Evolutionary conservation across 1,284 basidiomycete genomes (phyloP), one percentile per base, ranked within the genome.

Genomic region (Phaffia rhodozyma): DNA sequence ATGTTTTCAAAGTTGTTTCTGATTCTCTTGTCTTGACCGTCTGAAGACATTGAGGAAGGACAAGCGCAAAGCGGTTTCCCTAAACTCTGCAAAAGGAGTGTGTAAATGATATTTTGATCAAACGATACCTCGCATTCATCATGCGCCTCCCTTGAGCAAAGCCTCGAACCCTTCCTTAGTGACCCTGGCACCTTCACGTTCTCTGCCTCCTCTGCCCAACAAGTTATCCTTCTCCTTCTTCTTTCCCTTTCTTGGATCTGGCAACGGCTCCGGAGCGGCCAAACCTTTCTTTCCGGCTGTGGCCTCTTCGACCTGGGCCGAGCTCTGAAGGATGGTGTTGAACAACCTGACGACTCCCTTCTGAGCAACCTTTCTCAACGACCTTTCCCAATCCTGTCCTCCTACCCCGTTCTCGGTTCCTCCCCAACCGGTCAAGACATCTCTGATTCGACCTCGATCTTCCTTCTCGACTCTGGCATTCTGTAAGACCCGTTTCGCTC

Each of bases 131-230:
- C 48, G 29, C 47, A 29, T 29, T 9, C 16, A 49, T 29, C 21
- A 43, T n/a, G n/a, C 60, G 7, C 62, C 66, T 38, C 66, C 61
- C 68, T 75, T 74, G 61, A 77, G 74, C 66, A 77, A 68, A 62
- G 76, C 76, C 68, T 77, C 71, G 73, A 77, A 77, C n/a, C 71
- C 71, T 70, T 77, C 76, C 67, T 75, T 76, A 20, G 75, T 77
- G 62, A 77, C 69, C 6, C 70, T 68, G 30, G 70, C 69, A 55
- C 75, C 75, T 58, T 72, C 62, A 7, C 32, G 32, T 25, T 65
- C 73, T 53, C 55, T 58, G 1, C 69, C 72, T 9, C 60, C 75
- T 70, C 66, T 73, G 32, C 76, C 76, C 13, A 77, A 68, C 21
- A 77, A 67, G 64, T 77, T 77, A 67, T 76, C 76, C 70, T 75